Conservation (phyloP, 192 early-diverging fungal genomes). For the Glomus cerebriforme region DNA sequence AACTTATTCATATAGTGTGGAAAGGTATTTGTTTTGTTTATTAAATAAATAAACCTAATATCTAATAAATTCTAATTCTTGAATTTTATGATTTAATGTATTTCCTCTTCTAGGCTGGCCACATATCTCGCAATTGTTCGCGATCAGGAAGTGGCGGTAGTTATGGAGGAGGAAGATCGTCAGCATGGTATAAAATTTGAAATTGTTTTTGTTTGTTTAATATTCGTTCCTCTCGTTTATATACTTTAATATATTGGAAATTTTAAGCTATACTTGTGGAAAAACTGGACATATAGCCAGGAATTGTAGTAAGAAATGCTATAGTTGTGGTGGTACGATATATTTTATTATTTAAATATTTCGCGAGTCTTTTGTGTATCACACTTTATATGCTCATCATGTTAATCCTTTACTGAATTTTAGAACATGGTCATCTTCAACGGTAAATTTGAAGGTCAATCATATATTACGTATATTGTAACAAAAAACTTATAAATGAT, state of each 20-base stretch:
- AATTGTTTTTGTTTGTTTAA: not conserved
- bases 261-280: not conserved
- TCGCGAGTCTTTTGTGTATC: not conserved
- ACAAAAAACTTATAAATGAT: not conserved
- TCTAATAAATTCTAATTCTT: not conserved
- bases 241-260: not conserved
- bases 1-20: not conserved
- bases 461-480: not conserved
- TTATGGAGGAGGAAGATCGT: not conserved
- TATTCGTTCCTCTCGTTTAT: not conserved
- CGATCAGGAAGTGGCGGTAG: not conserved
- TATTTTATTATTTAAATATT: not conserved
- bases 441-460: not conserved
- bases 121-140: not conserved
- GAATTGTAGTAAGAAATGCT: not conserved
- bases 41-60: not conserved
- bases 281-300: not conserved
- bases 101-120: not conserved
- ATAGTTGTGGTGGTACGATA: constrained; percentile 7
- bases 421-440: constrained; percentile 2
- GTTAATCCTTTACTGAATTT: not conserved
- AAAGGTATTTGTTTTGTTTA: not conserved
- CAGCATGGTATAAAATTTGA: not conserved
- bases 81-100: not conserved
- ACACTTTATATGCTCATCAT: not conserved